Percentiles rank a stretch among this genome's conserved stretches.
Evolutionary conservation across 352 stramenopile species (phyloP).

Genomic region (Phytophthora hybrid): DNA sequence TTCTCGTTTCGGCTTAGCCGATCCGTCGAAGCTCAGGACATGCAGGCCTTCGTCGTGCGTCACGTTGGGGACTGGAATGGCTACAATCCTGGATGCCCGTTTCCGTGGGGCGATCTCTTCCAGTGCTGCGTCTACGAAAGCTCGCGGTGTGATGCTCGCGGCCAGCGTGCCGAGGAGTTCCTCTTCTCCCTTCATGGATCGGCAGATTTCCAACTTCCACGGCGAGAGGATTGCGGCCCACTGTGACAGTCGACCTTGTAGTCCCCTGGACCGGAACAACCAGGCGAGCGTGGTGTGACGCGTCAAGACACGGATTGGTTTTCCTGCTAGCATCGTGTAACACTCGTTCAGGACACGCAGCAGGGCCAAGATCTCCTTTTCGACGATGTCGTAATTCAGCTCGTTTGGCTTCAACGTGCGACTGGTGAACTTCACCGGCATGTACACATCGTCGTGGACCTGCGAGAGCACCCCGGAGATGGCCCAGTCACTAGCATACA

Average conservation of each 20-base stretch:
- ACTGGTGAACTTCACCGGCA: background rate
- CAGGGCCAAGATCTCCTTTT: too few relatives aligned
- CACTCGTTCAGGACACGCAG: too few relatives aligned
- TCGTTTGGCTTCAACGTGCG: too few relatives aligned
- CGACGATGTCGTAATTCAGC: too few relatives aligned
- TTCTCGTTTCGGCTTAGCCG: constrained; percentile 4
- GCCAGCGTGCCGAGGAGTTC: background rate
- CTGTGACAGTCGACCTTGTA: background rate
- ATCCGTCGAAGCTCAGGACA: constrained; percentile 21
- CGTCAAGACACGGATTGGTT: constrained; percentile 1
- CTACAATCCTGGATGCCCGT: background rate
- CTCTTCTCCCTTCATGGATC: constrained; percentile 5
- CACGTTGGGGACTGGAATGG: background rate
- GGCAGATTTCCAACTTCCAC: constrained; percentile 8
- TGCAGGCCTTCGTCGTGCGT: background rate
- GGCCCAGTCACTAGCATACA: constrained; percentile 7
- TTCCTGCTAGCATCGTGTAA: constrained; percentile 8
- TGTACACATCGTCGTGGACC: constrained; percentile 19
- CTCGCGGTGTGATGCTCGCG: constrained; percentile 10
- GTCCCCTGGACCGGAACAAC: background rate
- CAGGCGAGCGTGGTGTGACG: constrained; percentile 4
- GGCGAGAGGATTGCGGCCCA: too few relatives aligned
- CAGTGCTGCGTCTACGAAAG: background rate
- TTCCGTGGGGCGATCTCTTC: background rate
- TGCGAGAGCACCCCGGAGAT: constrained; percentile 13